Conservation (phyloP, 108 stramenopile genomes). For the Skeletonema grethae region DNA sequence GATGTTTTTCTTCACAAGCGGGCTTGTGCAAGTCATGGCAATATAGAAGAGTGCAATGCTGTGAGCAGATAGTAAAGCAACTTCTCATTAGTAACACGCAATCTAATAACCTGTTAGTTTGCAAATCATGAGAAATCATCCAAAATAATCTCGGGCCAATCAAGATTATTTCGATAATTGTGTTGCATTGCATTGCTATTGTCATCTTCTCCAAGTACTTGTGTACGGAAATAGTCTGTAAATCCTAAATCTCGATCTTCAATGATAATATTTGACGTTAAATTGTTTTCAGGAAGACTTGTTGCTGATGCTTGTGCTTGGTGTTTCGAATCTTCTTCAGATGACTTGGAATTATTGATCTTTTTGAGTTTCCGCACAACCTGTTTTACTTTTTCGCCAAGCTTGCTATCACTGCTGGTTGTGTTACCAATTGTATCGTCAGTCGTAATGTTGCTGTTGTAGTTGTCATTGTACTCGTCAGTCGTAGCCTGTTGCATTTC, state of each 20-base stretch:
- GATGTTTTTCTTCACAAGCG: slow-evolving; percentile 25
- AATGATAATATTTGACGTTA: not conserved
- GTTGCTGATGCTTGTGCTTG: not conserved
- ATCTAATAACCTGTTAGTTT: too few relatives aligned
- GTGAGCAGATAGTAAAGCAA: too few relatives aligned
- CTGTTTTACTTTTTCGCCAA: not conserved
- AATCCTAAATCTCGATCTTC: slow-evolving; percentile 32
- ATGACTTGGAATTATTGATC: slow-evolving; percentile 1
- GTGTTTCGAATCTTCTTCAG: not conserved
- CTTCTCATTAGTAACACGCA: too few relatives aligned
- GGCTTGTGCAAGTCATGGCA: not conserved
- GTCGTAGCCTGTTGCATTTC: not conserved
- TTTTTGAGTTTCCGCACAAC: not conserved
- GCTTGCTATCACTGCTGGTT: not conserved
- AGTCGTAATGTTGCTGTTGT: not conserved
- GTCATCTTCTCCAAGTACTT: slow-evolving; percentile 13
- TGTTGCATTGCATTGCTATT: not conserved
- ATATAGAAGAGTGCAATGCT: not conserved
- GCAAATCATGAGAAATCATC: slow-evolving; percentile 44
- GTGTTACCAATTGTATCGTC: not conserved
- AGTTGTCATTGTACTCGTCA: slow-evolving; percentile 1
- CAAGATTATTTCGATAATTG: slow-evolving; percentile 23
- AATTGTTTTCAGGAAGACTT: not conserved
- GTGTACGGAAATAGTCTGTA: slow-evolving; percentile 29
- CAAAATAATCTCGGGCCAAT: slow-evolving; percentile 32